Conservation (phyloP, 768 basidiomycete species). For the Tephrocybe sp. region DNA sequence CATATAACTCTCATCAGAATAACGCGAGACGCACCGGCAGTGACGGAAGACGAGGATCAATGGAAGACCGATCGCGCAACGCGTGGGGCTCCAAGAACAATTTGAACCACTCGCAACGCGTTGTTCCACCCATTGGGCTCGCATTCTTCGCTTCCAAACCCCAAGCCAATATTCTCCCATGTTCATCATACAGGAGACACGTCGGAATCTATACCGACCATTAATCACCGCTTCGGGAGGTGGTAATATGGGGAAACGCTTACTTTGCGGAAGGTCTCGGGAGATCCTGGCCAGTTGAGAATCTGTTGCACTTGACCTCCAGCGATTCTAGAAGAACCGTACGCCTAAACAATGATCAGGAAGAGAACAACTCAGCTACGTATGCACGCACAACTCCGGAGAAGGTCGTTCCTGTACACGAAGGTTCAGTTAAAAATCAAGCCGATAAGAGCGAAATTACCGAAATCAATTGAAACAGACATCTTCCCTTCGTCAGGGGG, state of each 20-base stretch:
- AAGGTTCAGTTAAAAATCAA: not conserved
- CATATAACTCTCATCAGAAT: not conserved
- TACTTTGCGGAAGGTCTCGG: slow-evolving; percentile 84
- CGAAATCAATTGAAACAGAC: slow-evolving; percentile 83
- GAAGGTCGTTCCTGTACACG: slow-evolving; percentile 72
- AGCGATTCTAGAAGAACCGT: slow-evolving; percentile 82
- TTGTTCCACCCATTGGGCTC: slow-evolving; percentile 62
- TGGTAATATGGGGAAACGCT: slow-evolving; percentile 12
- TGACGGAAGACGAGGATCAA: slow-evolving; percentile 78
- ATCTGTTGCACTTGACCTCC: slow-evolving; percentile 83
- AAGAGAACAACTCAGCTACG: not conserved
- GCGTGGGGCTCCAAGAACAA: slow-evolving; percentile 82
- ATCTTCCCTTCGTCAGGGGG: slow-evolving; percentile 69
- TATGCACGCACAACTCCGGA: slow-evolving; percentile 72
- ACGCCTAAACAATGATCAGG: slow-evolving; percentile 51
- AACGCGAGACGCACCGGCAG: slow-evolving; percentile 61
- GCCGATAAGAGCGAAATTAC: slow-evolving; percentile 35
- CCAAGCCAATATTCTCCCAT: slow-evolving; percentile 77
- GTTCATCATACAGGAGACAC: slow-evolving; percentile 78
- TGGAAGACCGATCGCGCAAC: slow-evolving; percentile 64
- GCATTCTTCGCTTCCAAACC: slow-evolving; percentile 87
- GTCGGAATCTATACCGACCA: slow-evolving; percentile 58
- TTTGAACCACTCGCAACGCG: slow-evolving; percentile 71
- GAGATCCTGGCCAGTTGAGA: slow-evolving; percentile 81
- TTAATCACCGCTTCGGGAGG: not conserved